Evolutionary conservation across 225 moss, liverwort and hornwort genomes (phyloP).

Genomic region (Bryoerythrophyllum caledonicum): DNA sequence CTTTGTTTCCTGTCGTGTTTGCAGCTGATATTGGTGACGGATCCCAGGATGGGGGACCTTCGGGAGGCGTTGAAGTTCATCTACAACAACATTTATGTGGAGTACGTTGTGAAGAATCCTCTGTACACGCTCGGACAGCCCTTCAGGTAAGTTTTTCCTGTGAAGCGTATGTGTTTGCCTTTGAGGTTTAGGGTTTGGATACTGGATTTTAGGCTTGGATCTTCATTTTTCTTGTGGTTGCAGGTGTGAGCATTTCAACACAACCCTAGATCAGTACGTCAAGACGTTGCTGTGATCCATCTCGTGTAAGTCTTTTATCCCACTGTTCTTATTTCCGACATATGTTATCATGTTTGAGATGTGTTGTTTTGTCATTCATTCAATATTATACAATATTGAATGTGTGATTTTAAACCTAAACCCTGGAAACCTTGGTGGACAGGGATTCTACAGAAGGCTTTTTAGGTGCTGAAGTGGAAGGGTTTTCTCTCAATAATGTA

Average conservation of each 20-base stretch:
- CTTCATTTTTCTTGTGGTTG: conserved; percentile 12
- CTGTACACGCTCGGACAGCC: conserved; percentile 88
- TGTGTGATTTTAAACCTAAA: background rate
- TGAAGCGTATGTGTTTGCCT: background rate
- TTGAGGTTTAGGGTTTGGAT: too few relatives aligned
- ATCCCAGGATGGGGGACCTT: conserved; percentile 92
- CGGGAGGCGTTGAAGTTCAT: conserved; percentile 84
- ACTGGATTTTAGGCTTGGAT: too few relatives aligned
- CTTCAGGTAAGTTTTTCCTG: conserved; percentile 66
- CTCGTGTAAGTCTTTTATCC: conserved; percentile 21
- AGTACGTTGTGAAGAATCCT: conserved; percentile 96
- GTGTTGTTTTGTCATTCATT: too few relatives aligned
- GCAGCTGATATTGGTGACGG: conserved; percentile 82
- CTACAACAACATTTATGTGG: conserved; percentile 94
- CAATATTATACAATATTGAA: background rate
- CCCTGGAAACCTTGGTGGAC: conserved; percentile 8
- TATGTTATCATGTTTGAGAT: background rate
- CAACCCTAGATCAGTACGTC: conserved; percentile 82
- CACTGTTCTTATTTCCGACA: conserved; percentile 1
- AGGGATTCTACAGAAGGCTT: conserved; percentile 14
- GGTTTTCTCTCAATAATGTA: conserved; percentile 9
- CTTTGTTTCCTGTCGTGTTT: conserved; percentile 29
- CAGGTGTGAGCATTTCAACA: conserved; percentile 96
- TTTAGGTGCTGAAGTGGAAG: conserved; percentile 3
- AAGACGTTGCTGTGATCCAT: conserved; percentile 63